These are phyloP conservation scores for Wickerhamomyces chaumierensis DNA, from an alignment of 805 yeast genomes.

Conservation along the genomic window DNA sequence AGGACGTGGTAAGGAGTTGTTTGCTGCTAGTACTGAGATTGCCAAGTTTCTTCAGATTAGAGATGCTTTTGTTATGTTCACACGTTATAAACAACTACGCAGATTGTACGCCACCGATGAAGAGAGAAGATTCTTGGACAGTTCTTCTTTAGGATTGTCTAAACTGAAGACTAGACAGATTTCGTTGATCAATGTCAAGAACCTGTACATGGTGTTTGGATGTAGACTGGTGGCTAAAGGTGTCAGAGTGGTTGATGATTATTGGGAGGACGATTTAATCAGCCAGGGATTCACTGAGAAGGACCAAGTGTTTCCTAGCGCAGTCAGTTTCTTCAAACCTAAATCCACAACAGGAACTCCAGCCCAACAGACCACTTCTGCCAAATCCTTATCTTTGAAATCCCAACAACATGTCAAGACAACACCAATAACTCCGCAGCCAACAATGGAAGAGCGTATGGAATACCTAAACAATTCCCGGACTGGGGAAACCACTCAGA, in stretches of 20 bases:
- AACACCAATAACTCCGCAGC: constrained; percentile 11
- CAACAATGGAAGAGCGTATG: constrained; percentile 16
- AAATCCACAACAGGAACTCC: not conserved
- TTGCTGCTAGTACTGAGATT: constrained; percentile 28
- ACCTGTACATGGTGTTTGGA: constrained; percentile 38
- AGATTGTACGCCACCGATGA: constrained; percentile 25
- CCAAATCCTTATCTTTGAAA: not conserved
- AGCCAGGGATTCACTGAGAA: constrained; percentile 32
- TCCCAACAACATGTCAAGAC: not conserved
- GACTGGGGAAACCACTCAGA: constrained; percentile 14
- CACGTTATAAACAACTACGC: constrained; percentile 24
- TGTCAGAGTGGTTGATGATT: constrained; percentile 39
- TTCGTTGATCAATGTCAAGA: constrained; percentile 25
- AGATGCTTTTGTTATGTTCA: constrained; percentile 43
- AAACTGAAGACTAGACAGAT: constrained; percentile 13
- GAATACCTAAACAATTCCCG: constrained; percentile 13
- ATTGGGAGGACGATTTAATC: constrained; percentile 36
- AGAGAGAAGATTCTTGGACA: constrained; percentile 27
- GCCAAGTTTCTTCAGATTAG: constrained; percentile 31
- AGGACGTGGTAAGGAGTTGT: constrained; percentile 24
- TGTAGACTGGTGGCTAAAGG: constrained; percentile 37
- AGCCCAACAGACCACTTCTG: too few relatives aligned
- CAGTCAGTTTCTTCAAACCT: not conserved
- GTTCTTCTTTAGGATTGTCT: constrained; percentile 15
- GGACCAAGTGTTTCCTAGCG: constrained; percentile 29